Conservation (phyloP, 179 eudicot species). For the Camellia oleifera region DNA sequence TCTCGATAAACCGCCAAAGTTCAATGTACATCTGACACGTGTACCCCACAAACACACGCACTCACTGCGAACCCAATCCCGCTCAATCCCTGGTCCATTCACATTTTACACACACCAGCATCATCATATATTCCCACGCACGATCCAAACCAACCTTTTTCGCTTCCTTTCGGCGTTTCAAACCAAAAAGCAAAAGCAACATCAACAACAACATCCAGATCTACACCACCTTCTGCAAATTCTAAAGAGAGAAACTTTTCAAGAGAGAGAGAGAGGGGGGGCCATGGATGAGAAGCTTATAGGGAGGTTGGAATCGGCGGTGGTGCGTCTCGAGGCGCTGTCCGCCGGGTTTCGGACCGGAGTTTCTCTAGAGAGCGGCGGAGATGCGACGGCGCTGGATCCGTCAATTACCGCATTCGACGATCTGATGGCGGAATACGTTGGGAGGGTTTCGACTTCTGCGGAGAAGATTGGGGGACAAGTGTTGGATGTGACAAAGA, state of each 20-base stretch:
- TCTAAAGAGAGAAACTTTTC: constrained; percentile 6
- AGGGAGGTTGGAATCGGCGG: constrained; percentile 77
- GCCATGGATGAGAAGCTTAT: constrained; percentile 71
- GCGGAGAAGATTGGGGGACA: constrained; percentile 87
- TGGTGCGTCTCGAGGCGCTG: constrained; percentile 62
- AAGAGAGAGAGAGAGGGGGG: constrained; percentile 9
- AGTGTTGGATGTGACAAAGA: constrained; percentile 60
- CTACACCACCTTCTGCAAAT: no score
- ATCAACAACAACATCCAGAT: no score
- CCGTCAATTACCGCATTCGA: constrained; percentile 77
- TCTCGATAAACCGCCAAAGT: no score
- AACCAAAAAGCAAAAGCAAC: no score
- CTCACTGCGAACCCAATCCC: no score
- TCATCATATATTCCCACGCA: no score
- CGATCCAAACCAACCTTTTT: no score
- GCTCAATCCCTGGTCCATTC: no score
- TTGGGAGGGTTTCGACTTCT: constrained; percentile 58
- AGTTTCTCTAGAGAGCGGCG: constrained; percentile 28
- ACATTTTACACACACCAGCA: no score
- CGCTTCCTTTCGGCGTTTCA: no score
- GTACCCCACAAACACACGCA: no score
- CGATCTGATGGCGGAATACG: constrained; percentile 49
- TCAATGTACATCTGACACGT: no score
- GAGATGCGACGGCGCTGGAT: constrained; percentile 55
- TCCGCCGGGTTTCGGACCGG: constrained; percentile 34